A percentile compares a stretch with the other conserved stretches of the same genome.
These are phyloP conservation scores for Paracorniculantispora psalliotae DNA, from an alignment of 2,329 filamentous ascomycete species.

Conservation along the genomic window DNA sequence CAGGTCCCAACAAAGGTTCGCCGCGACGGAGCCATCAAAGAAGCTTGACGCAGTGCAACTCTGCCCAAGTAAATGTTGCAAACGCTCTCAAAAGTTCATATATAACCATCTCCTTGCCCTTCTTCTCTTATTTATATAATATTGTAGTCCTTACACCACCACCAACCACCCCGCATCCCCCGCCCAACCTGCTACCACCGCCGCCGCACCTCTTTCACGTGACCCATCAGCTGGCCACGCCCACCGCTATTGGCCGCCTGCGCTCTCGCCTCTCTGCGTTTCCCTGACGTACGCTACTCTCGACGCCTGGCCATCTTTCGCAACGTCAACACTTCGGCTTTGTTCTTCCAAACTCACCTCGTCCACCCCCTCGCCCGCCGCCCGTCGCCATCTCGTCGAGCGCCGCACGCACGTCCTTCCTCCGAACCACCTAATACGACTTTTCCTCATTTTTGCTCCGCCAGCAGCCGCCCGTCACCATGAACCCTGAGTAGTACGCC, in stretches of 20 bases:
- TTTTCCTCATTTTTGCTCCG: constrained; percentile 4
- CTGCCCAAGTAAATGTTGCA: not conserved
- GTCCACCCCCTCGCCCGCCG: not conserved
- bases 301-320: constrained; percentile 2
- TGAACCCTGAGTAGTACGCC: constrained; percentile 92
- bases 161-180: not conserved
- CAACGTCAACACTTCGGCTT: not conserved
- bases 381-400: constrained; percentile 2
- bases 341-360: not conserved
- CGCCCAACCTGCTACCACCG: not conserved
- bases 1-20: constrained; percentile 7
- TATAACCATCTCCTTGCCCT: too few species aligned
- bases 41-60: not conserved
- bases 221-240: not conserved
- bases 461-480: constrained; percentile 44
- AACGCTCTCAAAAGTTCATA: too few species aligned
- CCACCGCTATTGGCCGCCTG: not conserved
- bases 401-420: not conserved
- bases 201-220: not conserved
- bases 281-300: constrained; percentile 25
- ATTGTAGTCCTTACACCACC: not conserved
- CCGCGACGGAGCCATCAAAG: not conserved
- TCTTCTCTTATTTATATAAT: not conserved
- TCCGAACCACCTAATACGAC: not conserved
- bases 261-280: constrained; percentile 19